Percentiles rank a stretch among this genome's conserved stretches.
Evolutionary conservation across 768 basidiomycete species (phyloP).

Genomic region (Amanita inopinata): DNA sequence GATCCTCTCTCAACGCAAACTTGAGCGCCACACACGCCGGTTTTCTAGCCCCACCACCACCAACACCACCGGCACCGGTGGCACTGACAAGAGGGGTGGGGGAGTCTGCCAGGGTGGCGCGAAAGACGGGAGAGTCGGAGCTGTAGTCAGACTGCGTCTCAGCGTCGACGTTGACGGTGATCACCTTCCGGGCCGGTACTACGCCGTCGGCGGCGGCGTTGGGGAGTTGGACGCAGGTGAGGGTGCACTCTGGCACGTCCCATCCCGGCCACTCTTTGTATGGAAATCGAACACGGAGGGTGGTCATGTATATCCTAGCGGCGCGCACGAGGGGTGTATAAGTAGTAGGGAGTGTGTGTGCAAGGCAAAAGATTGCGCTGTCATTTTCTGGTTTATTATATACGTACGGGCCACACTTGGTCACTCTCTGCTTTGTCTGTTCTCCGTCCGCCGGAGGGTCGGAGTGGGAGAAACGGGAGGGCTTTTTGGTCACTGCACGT

Average conservation of each 20-base stretch:
- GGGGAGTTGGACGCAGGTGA: slow-evolving; percentile 14
- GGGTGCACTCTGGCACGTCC: slow-evolving; percentile 21
- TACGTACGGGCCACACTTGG: no score
- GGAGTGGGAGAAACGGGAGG: no score
- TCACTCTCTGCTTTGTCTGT: no score
- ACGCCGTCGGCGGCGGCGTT: slow-evolving; percentile 4
- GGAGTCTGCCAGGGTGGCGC: slow-evolving; percentile 16
- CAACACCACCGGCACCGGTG: no score
- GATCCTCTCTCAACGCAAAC: slow-evolving; percentile 29
- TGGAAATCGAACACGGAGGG: slow-evolving; percentile 26
- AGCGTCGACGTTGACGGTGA: slow-evolving; percentile 23
- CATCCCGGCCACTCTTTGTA: slow-evolving; percentile 25
- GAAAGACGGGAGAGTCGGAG: slow-evolving; percentile 30
- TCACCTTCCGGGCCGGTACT: slow-evolving; percentile 10
- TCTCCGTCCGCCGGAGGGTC: no score
- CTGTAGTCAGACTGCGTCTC: slow-evolving; percentile 23
- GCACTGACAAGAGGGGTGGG: no score
- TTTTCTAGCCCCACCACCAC: no score
- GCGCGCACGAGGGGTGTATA: background rate
- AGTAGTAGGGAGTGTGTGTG: background rate
- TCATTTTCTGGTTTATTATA: background rate
- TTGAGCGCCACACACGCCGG: slow-evolving; percentile 24
- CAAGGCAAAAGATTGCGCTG: background rate
- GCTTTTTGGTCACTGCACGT: background rate
- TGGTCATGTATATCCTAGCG: slow-evolving; percentile 12